Percentiles rank a stretch among this genome's conserved stretches.
Conservation (phyloP, 257 asterid species). For the Solanum rostratum region DNA sequence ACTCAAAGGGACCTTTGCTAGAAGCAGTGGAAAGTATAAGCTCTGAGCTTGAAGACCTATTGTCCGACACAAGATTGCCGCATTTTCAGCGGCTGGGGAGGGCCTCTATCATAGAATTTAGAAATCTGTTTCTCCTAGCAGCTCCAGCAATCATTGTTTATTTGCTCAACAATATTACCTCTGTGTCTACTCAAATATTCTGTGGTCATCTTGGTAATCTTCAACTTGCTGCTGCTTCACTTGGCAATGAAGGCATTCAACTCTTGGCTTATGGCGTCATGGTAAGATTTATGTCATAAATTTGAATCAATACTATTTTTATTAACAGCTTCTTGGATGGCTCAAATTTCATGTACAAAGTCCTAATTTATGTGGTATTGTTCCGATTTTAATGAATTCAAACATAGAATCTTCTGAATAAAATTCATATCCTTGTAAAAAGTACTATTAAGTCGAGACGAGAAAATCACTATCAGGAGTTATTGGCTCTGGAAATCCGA, state of each 20-base stretch:
- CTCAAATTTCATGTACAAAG: not conserved
- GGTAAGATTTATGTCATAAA: constrained; percentile 8
- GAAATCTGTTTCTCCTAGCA: constrained; percentile 19
- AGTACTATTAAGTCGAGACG: not conserved
- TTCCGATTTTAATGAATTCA: not conserved
- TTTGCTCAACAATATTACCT: constrained; percentile 24
- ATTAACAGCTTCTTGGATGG: not conserved
- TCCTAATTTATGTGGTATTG: not conserved
- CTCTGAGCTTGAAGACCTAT: constrained; percentile 23
- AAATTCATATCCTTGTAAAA: not conserved
- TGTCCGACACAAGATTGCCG: constrained; percentile 11
- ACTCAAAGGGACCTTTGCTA: not conserved
- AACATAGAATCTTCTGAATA: not conserved
- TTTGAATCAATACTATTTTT: not conserved
- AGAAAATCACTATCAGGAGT: too few species aligned
- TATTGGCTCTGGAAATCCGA: not conserved
- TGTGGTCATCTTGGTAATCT: constrained; percentile 37
- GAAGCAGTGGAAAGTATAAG: not conserved
- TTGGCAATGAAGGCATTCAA: constrained; percentile 34
- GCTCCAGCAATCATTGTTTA: constrained; percentile 29
- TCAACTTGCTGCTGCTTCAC: constrained; percentile 32
- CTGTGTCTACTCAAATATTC: constrained; percentile 36
- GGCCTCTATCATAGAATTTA: constrained; percentile 11
- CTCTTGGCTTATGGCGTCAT: constrained; percentile 31
- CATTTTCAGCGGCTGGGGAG: not conserved